Evolutionary conservation across 2,329 filamentous ascomycete species (phyloP), one percentile per base, ranked within the genome.

Genomic region (Ramichloridium luteum): DNA sequence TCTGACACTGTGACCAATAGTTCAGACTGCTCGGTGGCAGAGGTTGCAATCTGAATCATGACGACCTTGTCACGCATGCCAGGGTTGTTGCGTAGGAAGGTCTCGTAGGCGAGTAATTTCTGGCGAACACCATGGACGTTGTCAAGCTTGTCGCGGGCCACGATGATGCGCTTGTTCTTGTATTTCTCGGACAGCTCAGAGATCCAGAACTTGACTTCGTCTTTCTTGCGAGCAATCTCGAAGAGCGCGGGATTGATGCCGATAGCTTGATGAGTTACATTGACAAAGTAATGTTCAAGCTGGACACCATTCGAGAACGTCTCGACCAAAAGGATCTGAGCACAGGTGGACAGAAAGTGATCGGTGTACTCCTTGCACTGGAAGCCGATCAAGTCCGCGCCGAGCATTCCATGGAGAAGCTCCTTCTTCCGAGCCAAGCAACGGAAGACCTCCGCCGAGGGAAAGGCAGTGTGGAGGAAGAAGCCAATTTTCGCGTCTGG

Each of bases 401-500:
- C 88, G 1, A 96, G 72, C 66, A 96, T 88, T 34, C 90, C 88
- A 46, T 93, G 80, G 2, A 96, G 70, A 6, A 96, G 70, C 56
- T 93, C 73, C 45, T 80, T 86, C 36, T 88, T 80, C 8, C 84
- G 77, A 3, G 88, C 82, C 13, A 96, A 62, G 55, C 88, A 96
- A 28, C 88, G 74, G 60, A 96, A 96, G 1, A 96, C 84, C 51
- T 96, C 88, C 0, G 88, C 94, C 0, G 88, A 94, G 1, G 88
- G 88, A 57, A 96, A 96, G 0, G 88, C 85, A 16, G 88, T 84
- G 53, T 96, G 88, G 11, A 96, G 63, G 61, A 94, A 96, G 63
- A 96, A 90, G 8, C 88, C 88, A 47, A 96, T 94, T 60, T 93
- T 81, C 11, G 88, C 88, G 43, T 94, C 84, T 0, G 88, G 86